A percentile compares a stretch with the other conserved stretches of the same genome.
Conservation (phyloP, 257 asterid genomes). For the Solanum chiquidenum region DNA sequence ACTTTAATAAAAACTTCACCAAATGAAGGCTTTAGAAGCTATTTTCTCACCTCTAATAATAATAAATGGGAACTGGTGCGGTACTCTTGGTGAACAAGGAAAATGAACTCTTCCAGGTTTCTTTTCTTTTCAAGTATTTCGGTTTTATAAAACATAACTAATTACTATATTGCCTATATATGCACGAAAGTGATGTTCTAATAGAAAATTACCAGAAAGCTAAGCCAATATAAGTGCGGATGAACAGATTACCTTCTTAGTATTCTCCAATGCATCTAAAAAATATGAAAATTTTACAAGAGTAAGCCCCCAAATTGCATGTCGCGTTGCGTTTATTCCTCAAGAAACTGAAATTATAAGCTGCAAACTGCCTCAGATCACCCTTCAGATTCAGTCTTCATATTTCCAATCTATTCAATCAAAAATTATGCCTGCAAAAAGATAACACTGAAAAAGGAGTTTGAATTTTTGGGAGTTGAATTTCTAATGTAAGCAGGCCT, state of each 20-base stretch:
- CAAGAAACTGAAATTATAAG: neutral
- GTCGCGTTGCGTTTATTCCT: neutral
- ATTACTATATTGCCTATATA: neutral
- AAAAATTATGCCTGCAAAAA: neutral
- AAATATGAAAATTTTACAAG: neutral
- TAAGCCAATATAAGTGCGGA: neutral
- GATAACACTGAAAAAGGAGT: neutral
- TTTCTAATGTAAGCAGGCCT: neutral
- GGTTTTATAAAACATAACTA: neutral
- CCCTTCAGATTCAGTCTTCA: neutral
- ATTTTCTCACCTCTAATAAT: neutral
- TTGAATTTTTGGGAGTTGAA: neutral
- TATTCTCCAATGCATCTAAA: neutral
- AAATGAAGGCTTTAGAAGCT: neutral
- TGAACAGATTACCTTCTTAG: neutral
- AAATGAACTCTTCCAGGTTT: too few species aligned
- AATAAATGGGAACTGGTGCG: neutral
- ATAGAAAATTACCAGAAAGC: neutral
- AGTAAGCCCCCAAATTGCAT: neutral
- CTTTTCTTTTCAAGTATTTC: neutral
- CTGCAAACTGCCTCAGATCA: neutral
- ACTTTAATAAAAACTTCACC: neutral
- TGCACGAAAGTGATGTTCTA: neutral
- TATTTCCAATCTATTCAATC: neutral
- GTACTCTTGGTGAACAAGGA: too few species aligned